Evolutionary conservation across 2,329 filamentous ascomycete genomes (phyloP), one percentile per base, ranked within the genome.

Genomic region (Botrytis tulipae): DNA sequence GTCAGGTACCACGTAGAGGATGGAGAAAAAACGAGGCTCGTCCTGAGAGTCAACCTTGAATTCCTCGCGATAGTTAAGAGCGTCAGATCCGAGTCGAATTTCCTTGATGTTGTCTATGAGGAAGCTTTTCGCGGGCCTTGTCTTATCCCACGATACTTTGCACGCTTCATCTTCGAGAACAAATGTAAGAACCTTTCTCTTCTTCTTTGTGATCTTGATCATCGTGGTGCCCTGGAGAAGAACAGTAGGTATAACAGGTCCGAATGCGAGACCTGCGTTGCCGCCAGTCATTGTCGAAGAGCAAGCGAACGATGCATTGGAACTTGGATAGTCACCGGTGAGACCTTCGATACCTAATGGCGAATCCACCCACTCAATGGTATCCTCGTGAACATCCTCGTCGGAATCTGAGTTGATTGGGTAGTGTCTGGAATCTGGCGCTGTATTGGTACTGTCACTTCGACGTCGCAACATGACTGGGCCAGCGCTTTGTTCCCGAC

Each of bases 81-180:
- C 93, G 80, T 98, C 93, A 20, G 88, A 88, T 29, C 93, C 94
- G 48, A 91, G 90, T 75, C 95, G 91, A 66, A 98, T 94, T 80
- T 97, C 94, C 79, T 93, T 92, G 79, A 99, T 95, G 81, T 98
- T 94, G 79, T 99, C 96, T 76, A 99, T 93, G 82, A 97, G 97
- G 76, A 99, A 92, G 71, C 90, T 90, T 82, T 98, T 98, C 37
- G 90, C 89, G 1, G 92, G 91, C 51, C 93, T 90, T 14, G 87
- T 89, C 65, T 90, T 88, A 82, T 97, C 93, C 95, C 95, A 98
- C 40, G 88, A 92, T 37, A 99, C 93, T 82, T 94, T 96, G 75
- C 93, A 95, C 2, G 92, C 89, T 79, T 95, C 92, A 37, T 92
- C 87, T 79, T 98, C 94, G 37, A 98, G 89, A 70, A 91, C 89